Base-by-base conservation (phyloP, 2,329 filamentous ascomycete species). In the Daldinia sp. region DNA sequence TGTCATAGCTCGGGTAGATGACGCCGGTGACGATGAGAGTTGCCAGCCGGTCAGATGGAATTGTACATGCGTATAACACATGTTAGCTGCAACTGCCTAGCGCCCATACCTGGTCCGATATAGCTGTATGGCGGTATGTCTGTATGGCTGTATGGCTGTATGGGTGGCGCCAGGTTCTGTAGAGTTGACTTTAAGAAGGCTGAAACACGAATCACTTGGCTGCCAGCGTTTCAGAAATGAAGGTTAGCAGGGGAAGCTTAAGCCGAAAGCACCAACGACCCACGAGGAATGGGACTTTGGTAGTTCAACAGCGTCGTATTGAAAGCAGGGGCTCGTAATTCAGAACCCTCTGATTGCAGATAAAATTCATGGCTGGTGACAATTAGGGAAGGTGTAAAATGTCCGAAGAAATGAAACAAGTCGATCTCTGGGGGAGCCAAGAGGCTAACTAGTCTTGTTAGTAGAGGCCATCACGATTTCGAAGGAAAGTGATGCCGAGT, bases 151-250 rank as follows among this genome's bases (percentile, higher is more conserved):
- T 35, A 35, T 10, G 7, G 33, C 57, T 26, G 63, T 58, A 28
- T 60, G 35, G 55, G 60, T 37, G 58, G 60, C 63, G 67, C 54
- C 39, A 48, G 54, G 37, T 63, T 42, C 28, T 48, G 55, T 13
- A 58, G 35, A 67, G 35, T 53, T 50, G 61, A 59, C 60, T 46
- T 63, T 51, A 30, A 69, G 63, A 74, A 71, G 71, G 66, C 73
- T 74, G 74, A 75, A 74, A 75, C 74, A 61, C 60, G 66, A 69
- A 64, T 62, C 68, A 71, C 70, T 72, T 62, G 61, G 60, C 61
- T 74, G 68, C 73, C 68, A 74, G 67, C 63, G 74, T 74, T 74
- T 75, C 73, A 74, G 69, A 74, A 67, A 41, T 53, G 42, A 35
- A 57, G 50, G 60, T 41, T 51, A 59, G 59, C 61, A 69, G 67